These are phyloP conservation scores for Hypoxylon rickii DNA, from an alignment of 495 filamentous ascomycete genomes.

Conservation along the genomic window DNA sequence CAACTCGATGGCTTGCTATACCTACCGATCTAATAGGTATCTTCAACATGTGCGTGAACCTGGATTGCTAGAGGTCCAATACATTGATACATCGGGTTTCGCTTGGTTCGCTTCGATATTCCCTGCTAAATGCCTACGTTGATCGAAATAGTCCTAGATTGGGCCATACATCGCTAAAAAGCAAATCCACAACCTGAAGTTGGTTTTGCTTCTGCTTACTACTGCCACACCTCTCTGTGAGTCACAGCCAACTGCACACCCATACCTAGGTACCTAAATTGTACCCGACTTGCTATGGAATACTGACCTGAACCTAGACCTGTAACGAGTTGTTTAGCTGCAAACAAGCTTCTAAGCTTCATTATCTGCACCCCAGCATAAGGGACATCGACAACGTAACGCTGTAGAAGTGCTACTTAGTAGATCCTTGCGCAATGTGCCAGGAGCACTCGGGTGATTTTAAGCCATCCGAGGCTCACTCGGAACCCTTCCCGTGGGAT, in stretches of 20 bases:
- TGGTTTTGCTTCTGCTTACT: background rate
- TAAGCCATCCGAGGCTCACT: constrained; percentile 4
- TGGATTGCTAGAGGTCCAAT: too few relatives aligned
- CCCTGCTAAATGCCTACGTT: too few relatives aligned
- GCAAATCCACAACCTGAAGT: background rate
- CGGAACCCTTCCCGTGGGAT: constrained; percentile 74
- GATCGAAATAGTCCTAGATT: too few relatives aligned
- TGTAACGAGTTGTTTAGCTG: background rate
- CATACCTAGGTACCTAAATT: too few relatives aligned
- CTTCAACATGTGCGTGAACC: too few relatives aligned
- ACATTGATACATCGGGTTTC: too few relatives aligned
- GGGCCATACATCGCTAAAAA: background rate
- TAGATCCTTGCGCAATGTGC: constrained; percentile 15
- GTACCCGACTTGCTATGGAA: background rate
- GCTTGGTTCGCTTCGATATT: too few relatives aligned
- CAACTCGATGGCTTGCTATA: background rate
- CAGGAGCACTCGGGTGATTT: constrained; percentile 19
- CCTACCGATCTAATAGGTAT: too few relatives aligned
- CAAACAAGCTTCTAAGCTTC: background rate
- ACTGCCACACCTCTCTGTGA: constrained; percentile 6
- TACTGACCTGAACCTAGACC: background rate
- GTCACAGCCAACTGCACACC: too few relatives aligned
- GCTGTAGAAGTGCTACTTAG: too few relatives aligned
- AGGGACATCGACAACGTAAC: too few relatives aligned
- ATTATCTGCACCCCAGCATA: too few relatives aligned